Evolutionary conservation across 2,329 filamentous ascomycete genomes (phyloP), one percentile per base, ranked within the genome.

Genomic region (Mycosphaerelloides madeirae): DNA sequence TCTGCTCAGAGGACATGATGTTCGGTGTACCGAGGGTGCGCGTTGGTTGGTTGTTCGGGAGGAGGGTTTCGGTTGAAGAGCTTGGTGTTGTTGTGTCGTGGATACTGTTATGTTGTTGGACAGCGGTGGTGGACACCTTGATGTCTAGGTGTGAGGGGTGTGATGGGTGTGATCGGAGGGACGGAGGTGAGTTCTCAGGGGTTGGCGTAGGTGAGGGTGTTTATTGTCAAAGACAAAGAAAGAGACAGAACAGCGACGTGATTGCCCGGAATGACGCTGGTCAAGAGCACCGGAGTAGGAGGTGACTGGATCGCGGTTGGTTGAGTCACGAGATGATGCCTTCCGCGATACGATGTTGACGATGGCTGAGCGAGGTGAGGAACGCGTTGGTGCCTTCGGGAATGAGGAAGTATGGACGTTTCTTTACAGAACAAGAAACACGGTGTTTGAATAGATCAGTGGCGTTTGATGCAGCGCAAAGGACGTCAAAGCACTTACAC

Each of bases 1-100:
- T 64, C 62, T 72, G 69, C 55, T 72, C 67, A 56, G 68, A 61
- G 54, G 69, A 65, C 70, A 73, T 73, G 62, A 37, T 58, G 54
- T 45, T 44, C 32, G 41, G 29, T 31, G 29, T 18, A 6, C n/a
- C n/a, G n/a, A n/a, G n/a, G n/a, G n/a, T n/a, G n/a, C 18, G 39
- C 34, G 39, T 38, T 45, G 35, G 44, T 39, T 31, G 16, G 20
- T 7, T 31, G 31, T 14, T 46, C 16, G 31, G 40, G 38, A 19
- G 39, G 46, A 33, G 29, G 5, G 22, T 25, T 25, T 9, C 22
- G 22, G 22, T 25, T 33, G 15, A 19, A 11, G 22, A 20, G 15
- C 13, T 29, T 12, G 36, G 16, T 28, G 16, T 20, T 41, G 29
- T 45, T 31, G 36, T 33, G 22, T 36, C 31, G 36, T 25, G 9